phyloP scores from a whole-genome alignment of 2,329 filamentous ascomycete genomes.

The Paecilomyces dactylethromorphus region DNA sequence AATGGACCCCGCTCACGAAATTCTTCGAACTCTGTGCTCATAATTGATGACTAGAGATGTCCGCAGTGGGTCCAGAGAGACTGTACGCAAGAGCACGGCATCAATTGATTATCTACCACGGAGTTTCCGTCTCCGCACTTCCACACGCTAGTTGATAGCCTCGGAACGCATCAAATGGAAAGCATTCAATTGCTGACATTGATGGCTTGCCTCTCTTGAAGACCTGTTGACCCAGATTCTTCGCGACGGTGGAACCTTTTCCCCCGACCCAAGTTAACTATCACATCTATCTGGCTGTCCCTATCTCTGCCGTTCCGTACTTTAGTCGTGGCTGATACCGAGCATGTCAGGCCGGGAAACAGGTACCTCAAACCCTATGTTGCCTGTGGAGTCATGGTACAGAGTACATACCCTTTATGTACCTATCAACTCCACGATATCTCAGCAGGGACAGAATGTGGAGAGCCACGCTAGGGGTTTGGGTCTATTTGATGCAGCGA shows the following conservation, averaged over 20 bases:
- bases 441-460: background rate
- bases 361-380: too few species aligned
- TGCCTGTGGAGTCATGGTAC: too few species aligned
- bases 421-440: too few species aligned
- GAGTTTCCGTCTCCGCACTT: background rate
- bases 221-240: background rate
- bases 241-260: background rate
- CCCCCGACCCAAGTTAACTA: background rate
- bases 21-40: too few species aligned
- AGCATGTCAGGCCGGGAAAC: too few species aligned
- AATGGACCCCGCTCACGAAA: too few species aligned
- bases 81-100: background rate
- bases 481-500: background rate
- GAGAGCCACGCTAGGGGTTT: background rate
- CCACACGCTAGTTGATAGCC: background rate
- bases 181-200: too few species aligned
- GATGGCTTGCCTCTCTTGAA: background rate
- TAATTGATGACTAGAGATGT: too few species aligned
- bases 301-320: background rate
- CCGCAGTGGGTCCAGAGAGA: too few species aligned
- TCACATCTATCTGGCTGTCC: background rate
- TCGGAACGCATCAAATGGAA: background rate
- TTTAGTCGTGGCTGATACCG: background rate
- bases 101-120: background rate
- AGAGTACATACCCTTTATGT: too few species aligned